phyloP scores from a whole-genome alignment of 257 asterid species.

The Eustoma russellianum region DNA sequence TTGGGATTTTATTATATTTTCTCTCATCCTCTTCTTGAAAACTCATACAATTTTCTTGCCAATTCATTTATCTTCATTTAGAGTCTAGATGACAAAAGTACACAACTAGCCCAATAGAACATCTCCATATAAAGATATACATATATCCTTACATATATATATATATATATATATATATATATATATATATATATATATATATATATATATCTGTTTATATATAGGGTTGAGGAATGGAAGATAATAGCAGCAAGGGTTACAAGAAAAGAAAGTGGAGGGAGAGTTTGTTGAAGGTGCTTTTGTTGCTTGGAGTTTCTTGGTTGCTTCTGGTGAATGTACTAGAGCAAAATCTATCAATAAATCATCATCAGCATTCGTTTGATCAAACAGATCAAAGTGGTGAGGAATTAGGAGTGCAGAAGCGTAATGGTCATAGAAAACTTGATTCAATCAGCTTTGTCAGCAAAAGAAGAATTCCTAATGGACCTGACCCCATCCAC shows the following conservation, averaged over 20 bases:
- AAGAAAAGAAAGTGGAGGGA: slow-evolving; percentile 14
- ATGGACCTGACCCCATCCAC: slow-evolving; percentile 89
- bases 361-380: too few species aligned
- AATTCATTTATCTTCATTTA: background rate
- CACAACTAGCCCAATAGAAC: background rate
- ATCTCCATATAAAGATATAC: too few species aligned
- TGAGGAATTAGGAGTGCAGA: slow-evolving; percentile 4
- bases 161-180: background rate
- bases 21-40: too few species aligned
- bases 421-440: slow-evolving; percentile 5
- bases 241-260: slow-evolving; percentile 4
- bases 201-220: background rate
- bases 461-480: slow-evolving; percentile 62
- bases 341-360: background rate
- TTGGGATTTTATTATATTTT: background rate
- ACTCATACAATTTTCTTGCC: background rate
- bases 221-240: slow-evolving; percentile 17
- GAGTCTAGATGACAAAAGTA: background rate
- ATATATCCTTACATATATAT: too few species aligned
- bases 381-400: background rate
- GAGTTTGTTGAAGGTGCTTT: slow-evolving; percentile 22
- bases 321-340: slow-evolving; percentile 24
- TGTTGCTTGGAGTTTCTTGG: slow-evolving; percentile 23
- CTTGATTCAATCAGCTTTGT: background rate
- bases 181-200: too few species aligned